Percentiles rank a stretch among this genome's conserved stretches.
phyloP scores from a whole-genome alignment of 331 rosid genomes.

The Phaseolus coccineus region DNA sequence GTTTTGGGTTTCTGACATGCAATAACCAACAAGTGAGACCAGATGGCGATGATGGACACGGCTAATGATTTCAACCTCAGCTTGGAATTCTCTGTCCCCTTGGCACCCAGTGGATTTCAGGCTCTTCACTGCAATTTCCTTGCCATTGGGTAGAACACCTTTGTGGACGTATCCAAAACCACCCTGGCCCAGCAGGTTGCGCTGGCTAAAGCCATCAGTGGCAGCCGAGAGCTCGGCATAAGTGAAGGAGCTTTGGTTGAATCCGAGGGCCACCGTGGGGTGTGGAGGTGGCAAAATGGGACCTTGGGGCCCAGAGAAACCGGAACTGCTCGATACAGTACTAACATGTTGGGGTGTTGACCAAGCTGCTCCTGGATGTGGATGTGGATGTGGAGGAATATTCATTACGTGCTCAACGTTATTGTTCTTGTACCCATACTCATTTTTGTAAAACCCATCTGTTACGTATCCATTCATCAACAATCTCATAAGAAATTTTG shows the following conservation, averaged over 20 bases:
- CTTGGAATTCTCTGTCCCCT: slow-evolving; percentile 74
- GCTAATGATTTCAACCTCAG: slow-evolving; percentile 76
- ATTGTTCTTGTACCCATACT: slow-evolving; percentile 7
- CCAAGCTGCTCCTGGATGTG: slow-evolving; percentile 48
- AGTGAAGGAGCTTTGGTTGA: slow-evolving; percentile 66
- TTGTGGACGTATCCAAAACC: slow-evolving; percentile 79
- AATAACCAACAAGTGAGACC: slow-evolving; percentile 80
- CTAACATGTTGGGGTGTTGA: slow-evolving; percentile 16
- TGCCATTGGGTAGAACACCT: slow-evolving; percentile 78
- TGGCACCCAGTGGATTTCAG: slow-evolving; percentile 63
- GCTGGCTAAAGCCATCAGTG: slow-evolving; percentile 58
- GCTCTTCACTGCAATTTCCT: slow-evolving; percentile 77
- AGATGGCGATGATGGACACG: slow-evolving; percentile 88
- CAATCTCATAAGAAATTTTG: background rate
- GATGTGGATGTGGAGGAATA: slow-evolving; percentile 34
- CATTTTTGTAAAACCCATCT: slow-evolving; percentile 32
- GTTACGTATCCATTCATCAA: slow-evolving; percentile 6
- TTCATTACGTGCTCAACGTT: slow-evolving; percentile 44
- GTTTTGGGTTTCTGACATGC: slow-evolving; percentile 52
- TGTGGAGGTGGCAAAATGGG: slow-evolving; percentile 72
- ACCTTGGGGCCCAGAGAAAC: slow-evolving; percentile 64
- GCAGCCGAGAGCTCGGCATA: slow-evolving; percentile 64
- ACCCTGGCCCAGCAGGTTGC: slow-evolving; percentile 67
- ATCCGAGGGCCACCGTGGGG: slow-evolving; percentile 66
- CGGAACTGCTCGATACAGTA: slow-evolving; percentile 58